These are phyloP conservation scores for Blastocystis sp. DNA, from an alignment of 352 stramenopile species.

Conservation along the genomic window DNA sequence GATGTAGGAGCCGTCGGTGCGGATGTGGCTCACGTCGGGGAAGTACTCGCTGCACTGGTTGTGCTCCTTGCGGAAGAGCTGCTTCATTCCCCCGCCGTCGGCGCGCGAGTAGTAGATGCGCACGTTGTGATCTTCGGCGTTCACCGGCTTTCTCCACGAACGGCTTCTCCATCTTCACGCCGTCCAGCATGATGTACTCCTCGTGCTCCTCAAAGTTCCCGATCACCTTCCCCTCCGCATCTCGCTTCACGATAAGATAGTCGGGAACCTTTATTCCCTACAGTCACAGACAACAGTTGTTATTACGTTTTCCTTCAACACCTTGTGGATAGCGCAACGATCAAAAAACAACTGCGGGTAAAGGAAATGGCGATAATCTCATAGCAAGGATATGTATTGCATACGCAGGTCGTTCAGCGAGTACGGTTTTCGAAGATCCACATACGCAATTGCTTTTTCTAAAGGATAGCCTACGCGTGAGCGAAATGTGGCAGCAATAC, in stretches of 20 bases:
- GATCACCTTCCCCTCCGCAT: conserved; percentile 76
- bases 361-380: background rate
- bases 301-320: conserved; percentile 80
- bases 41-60: conserved; percentile 79
- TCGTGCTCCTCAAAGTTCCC: conserved; percentile 67
- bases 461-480: conserved; percentile 83
- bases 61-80: conserved; percentile 94
- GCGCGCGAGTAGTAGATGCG: conserved; percentile 98
- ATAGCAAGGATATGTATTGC: conserved; percentile 79
- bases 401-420: conserved; percentile 95
- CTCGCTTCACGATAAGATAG: conserved; percentile 88
- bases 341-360: conserved; percentile 76
- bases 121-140: conserved; percentile 99
- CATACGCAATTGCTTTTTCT: conserved; percentile 91
- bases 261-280: conserved; percentile 88
- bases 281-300: conserved; percentile 4
- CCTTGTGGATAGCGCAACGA: conserved; percentile 88
- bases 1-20: conserved; percentile 88
- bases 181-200: conserved; percentile 67
- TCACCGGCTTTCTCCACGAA: conserved; percentile 99
- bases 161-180: conserved; percentile 93
- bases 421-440: conserved; percentile 88
- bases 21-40: conserved; percentile 89
- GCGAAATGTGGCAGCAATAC: conserved; percentile 65
- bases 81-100: conserved; percentile 93